These are phyloP conservation scores for Eucalyptus cloeziana DNA, from an alignment of 345 rosid species.

Conservation along the genomic window DNA sequence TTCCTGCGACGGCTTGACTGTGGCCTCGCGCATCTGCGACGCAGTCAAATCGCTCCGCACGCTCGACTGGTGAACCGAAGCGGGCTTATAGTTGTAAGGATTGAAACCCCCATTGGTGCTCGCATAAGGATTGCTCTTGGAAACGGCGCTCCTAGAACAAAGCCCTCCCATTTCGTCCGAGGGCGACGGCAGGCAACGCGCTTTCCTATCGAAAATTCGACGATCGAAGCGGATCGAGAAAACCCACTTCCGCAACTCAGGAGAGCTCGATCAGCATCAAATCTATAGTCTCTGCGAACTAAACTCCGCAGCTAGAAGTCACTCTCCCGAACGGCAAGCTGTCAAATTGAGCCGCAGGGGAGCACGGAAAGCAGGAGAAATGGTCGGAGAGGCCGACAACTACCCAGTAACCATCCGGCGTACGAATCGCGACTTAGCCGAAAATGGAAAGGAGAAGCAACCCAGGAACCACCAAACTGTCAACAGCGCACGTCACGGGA, in stretches of 20 bases:
- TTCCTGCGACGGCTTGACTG: slow-evolving; percentile 16
- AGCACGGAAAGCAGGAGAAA: neutral
- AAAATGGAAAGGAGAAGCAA: neutral
- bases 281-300: neutral
- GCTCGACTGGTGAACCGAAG: neutral
- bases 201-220: neutral
- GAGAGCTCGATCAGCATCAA: neutral
- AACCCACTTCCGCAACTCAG: neutral
- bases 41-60: neutral
- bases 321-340: neutral
- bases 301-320: neutral
- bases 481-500: neutral
- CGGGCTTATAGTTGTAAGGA: slow-evolving; percentile 4
- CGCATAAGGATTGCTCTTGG: slow-evolving; percentile 6
- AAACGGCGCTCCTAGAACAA: slow-evolving; percentile 25
- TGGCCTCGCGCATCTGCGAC: neutral
- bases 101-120: slow-evolving; percentile 21
- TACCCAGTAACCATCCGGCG: neutral
- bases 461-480: neutral
- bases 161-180: slow-evolving; percentile 29
- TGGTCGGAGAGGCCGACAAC: neutral
- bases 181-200: neutral
- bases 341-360: neutral
- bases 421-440: neutral
- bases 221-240: neutral